Percentiles rank a stretch among this genome's conserved stretches.
phyloP scores from a whole-genome alignment of 352 stramenopile genomes.

The Halophytophthora polymorphica region DNA sequence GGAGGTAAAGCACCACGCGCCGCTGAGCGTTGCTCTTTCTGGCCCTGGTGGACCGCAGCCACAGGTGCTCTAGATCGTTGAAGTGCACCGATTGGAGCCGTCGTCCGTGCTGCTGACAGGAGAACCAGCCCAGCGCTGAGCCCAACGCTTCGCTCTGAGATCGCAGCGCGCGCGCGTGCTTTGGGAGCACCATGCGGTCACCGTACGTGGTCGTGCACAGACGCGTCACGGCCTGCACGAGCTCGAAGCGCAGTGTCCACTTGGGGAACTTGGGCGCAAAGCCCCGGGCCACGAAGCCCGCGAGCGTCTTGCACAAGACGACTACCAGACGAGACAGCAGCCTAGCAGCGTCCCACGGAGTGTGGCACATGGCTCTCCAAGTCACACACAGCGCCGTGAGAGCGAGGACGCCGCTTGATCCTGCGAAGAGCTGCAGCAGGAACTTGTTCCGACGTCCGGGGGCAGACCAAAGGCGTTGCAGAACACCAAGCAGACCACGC shows the following conservation, averaged over 20 bases:
- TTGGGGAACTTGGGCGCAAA: slow-evolving; percentile 34
- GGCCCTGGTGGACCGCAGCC: slow-evolving; percentile 22
- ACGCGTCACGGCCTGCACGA: slow-evolving; percentile 23
- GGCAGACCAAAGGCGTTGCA: too few species aligned
- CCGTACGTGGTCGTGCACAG: slow-evolving; percentile 25
- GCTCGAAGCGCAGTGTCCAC: slow-evolving; percentile 48
- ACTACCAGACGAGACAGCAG: slow-evolving; percentile 7
- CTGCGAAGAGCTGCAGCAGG: too few species aligned
- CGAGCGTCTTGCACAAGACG: slow-evolving; percentile 13
- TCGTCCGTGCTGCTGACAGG: slow-evolving; percentile 20
- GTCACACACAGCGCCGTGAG: too few species aligned
- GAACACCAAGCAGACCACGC: too few species aligned
- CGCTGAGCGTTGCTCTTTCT: slow-evolving; percentile 9
- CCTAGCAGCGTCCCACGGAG: slow-evolving; percentile 6
- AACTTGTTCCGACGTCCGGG: too few species aligned
- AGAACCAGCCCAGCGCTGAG: slow-evolving; percentile 23
- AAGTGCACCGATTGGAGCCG: slow-evolving; percentile 22
- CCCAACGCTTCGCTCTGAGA: slow-evolving; percentile 29
- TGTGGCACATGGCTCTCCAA: slow-evolving; percentile 6
- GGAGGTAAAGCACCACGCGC: slow-evolving; percentile 46
- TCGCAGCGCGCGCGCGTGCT: slow-evolving; percentile 31
- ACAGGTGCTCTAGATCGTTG: slow-evolving; percentile 39
- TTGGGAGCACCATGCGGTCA: slow-evolving; percentile 24
- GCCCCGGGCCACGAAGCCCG: slow-evolving; percentile 24
- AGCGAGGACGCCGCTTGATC: too few species aligned